phyloP scores from a whole-genome alignment of 257 asterid genomes.

The Plectranthus barbatus region DNA sequence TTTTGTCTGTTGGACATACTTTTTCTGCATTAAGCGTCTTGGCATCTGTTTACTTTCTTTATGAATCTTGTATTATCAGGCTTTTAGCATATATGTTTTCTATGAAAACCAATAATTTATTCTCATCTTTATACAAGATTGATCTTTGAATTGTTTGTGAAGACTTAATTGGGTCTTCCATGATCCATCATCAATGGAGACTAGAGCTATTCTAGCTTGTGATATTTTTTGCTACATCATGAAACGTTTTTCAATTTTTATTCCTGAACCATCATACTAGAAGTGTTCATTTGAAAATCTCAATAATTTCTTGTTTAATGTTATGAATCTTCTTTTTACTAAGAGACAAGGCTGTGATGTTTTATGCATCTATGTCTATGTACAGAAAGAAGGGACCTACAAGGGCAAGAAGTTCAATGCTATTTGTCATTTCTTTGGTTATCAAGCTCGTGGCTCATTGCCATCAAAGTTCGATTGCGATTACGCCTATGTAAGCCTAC shows the following conservation, averaged over 20 bases:
- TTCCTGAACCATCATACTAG: not conserved
- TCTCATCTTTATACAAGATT: not conserved
- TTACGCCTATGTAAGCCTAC: constrained; percentile 81
- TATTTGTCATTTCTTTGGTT: constrained; percentile 90
- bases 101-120: not conserved
- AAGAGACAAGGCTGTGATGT: no score
- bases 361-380: not conserved
- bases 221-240: not conserved
- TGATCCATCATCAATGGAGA: not conserved
- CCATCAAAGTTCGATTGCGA: constrained; percentile 95
- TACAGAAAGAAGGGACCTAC: constrained; percentile 82
- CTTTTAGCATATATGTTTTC: not conserved
- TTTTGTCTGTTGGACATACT: not conserved
- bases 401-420: constrained; percentile 73
- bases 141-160: not conserved
- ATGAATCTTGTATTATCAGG: not conserved
- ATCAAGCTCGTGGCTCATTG: constrained; percentile 93
- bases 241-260: not conserved
- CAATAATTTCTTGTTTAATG: not conserved
- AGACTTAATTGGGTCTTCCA: not conserved
- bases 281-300: not conserved
- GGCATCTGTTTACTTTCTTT: not conserved
- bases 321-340: not conserved
- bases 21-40: no score
- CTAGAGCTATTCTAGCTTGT: not conserved